A percentile compares a stretch with the other conserved stretches of the same genome.
These are phyloP conservation scores for Serendipita indica DNA, from an alignment of 768 basidiomycete genomes.

Conservation along the genomic window DNA sequence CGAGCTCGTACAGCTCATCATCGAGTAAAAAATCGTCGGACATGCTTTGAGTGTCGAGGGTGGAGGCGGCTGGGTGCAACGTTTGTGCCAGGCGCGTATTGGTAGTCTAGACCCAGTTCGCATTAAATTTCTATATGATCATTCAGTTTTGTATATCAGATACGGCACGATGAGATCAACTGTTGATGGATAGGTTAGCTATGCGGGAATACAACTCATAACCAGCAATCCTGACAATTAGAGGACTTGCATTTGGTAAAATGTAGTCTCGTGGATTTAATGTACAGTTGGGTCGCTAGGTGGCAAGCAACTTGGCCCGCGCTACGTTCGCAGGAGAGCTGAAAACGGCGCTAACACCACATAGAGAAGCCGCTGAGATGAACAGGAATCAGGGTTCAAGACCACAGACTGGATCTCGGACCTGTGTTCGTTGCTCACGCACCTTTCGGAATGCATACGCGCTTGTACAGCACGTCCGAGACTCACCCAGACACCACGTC, in stretches of 20 bases:
- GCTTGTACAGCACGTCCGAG: not conserved
- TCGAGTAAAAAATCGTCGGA: not conserved
- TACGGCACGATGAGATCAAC: not conserved
- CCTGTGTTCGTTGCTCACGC: not conserved
- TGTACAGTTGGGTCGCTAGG: too few relatives aligned
- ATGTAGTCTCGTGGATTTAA: too few relatives aligned
- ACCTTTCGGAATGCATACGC: not conserved
- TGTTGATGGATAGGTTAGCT: not conserved
- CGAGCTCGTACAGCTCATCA: not conserved
- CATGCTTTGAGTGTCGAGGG: not conserved
- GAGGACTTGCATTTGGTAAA: too few relatives aligned
- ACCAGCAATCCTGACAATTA: too few relatives aligned
- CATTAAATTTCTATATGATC: not conserved
- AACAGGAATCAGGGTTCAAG: too few relatives aligned
- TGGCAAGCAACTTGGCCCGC: too few relatives aligned
- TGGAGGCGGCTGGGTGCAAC: not conserved
- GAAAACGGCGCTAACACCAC: too few relatives aligned
- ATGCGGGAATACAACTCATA: not conserved
- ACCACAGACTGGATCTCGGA: too few relatives aligned
- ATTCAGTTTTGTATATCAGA: not conserved
- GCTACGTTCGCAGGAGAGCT: too few relatives aligned
- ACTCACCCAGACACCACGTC: not conserved
- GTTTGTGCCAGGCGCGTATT: not conserved
- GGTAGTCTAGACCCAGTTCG: not conserved
- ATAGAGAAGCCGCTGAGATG: too few relatives aligned